These are phyloP conservation scores for Krasilnikovozyma curviuscula DNA, from an alignment of 768 basidiomycete genomes.

Conservation along the genomic window DNA sequence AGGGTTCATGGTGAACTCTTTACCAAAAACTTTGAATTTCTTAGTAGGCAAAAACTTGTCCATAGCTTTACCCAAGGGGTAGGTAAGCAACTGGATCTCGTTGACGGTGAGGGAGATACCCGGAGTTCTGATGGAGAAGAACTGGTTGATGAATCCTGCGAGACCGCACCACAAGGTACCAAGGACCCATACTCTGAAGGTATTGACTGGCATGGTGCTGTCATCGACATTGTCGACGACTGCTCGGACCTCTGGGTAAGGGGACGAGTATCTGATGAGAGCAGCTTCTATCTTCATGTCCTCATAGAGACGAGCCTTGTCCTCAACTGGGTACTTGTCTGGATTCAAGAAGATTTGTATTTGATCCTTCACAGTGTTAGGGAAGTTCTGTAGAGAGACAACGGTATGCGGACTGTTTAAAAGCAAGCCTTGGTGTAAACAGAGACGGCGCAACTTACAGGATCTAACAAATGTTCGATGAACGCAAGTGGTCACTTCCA, in stretches of 20 bases:
- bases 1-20: constrained; percentile 12
- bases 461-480: no score
- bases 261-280: constrained; percentile 17
- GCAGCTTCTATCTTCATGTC: constrained; percentile 23
- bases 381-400: no score
- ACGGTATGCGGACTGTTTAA: no score
- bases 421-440: no score
- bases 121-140: constrained; percentile 10
- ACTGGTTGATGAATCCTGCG: constrained; percentile 24
- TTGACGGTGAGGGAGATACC: constrained; percentile 4
- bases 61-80: constrained; percentile 5
- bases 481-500: no score
- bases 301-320: constrained; percentile 16
- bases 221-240: constrained; percentile 59
- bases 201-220: constrained; percentile 39
- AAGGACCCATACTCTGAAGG: constrained; percentile 32
- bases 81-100: constrained; percentile 7
- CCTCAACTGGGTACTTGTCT: no score
- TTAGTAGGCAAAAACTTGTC: constrained; percentile 1
- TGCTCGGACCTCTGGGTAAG: constrained; percentile 36
- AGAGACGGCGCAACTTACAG: no score
- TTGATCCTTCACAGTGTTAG: no score
- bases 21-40: background rate
- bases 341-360: no score
- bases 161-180: constrained; percentile 24